A percentile compares a stretch with the other conserved stretches of the same genome.
Conservation (phyloP, 371 early-diverging fungal species). For the Circinella umbellata region DNA sequence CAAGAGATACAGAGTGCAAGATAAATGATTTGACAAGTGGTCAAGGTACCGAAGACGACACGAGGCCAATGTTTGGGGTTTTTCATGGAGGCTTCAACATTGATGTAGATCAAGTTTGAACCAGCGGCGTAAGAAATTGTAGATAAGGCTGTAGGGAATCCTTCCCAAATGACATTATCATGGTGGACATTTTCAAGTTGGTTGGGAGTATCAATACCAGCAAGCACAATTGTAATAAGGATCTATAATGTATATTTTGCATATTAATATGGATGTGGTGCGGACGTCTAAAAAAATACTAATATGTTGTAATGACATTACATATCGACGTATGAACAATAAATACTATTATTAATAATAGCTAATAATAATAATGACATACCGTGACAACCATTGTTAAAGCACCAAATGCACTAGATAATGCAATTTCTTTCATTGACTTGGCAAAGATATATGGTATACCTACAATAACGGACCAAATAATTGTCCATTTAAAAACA, state of each 20-base stretch:
- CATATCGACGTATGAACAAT: neutral
- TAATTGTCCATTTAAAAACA: slow-evolving; percentile 63
- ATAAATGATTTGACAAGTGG: slow-evolving; percentile 78
- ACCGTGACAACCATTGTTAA: slow-evolving; percentile 52
- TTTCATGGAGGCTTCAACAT: slow-evolving; percentile 86
- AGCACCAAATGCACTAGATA: slow-evolving; percentile 64
- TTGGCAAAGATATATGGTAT: slow-evolving; percentile 61
- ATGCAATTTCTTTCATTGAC: slow-evolving; percentile 64
- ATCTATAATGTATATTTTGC: too few species aligned
- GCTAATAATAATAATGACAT: neutral
- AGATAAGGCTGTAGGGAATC: slow-evolving; percentile 60
- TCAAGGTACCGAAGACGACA: slow-evolving; percentile 67
- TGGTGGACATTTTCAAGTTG: slow-evolving; percentile 28
- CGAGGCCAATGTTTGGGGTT: slow-evolving; percentile 74
- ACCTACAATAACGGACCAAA: slow-evolving; percentile 59
- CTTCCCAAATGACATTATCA: slow-evolving; percentile 51
- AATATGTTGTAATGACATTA: too few species aligned
- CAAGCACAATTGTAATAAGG: slow-evolving; percentile 43
- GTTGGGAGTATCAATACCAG: slow-evolving; percentile 30
- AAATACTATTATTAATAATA: too few species aligned
- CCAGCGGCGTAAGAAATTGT: slow-evolving; percentile 80
- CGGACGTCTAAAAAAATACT: too few species aligned
- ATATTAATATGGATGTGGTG: too few species aligned
- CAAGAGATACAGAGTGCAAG: slow-evolving; percentile 74
- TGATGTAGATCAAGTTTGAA: slow-evolving; percentile 81